These are phyloP conservation scores for Vanrija humicola DNA, from an alignment of 1,284 basidiomycete species.

Conservation along the genomic window DNA sequence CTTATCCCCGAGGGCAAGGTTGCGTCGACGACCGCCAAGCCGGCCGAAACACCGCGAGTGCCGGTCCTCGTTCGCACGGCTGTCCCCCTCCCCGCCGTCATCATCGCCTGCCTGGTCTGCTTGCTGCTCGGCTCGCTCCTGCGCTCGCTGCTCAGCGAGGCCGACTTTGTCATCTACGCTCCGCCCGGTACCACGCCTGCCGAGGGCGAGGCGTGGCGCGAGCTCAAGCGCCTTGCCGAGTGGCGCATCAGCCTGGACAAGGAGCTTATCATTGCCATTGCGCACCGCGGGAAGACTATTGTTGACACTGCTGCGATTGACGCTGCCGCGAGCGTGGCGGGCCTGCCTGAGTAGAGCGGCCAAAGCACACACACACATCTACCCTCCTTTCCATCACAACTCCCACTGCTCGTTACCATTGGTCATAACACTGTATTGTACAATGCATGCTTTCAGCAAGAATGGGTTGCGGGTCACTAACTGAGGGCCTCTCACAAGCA, in stretches of 20 bases:
- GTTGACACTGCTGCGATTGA: too few relatives aligned
- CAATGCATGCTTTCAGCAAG: too few relatives aligned
- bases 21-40: background rate
- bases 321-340: too few relatives aligned
- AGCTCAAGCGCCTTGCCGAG: slow-evolving; percentile 73
- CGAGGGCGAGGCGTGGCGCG: slow-evolving; percentile 64
- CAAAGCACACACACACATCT: too few relatives aligned
- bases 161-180: slow-evolving; percentile 81
- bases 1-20: too few relatives aligned
- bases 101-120: slow-evolving; percentile 78
- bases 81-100: slow-evolving; percentile 52
- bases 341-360: too few relatives aligned
- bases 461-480: too few relatives aligned
- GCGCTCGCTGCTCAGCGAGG: slow-evolving; percentile 70
- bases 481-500: too few relatives aligned
- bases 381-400: too few relatives aligned
- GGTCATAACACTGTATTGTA: too few relatives aligned
- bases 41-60: background rate
- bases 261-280: slow-evolving; percentile 54
- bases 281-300: slow-evolving; percentile 15
- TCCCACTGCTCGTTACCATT: too few relatives aligned
- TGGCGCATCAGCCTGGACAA: slow-evolving; percentile 38
- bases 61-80: slow-evolving; percentile 4
- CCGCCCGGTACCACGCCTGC: slow-evolving; percentile 52
- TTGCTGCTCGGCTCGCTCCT: slow-evolving; percentile 87